These are phyloP conservation scores for Amaranthus hypochondriacus DNA, from an alignment of 148 eudicot species.

Conservation along the genomic window DNA sequence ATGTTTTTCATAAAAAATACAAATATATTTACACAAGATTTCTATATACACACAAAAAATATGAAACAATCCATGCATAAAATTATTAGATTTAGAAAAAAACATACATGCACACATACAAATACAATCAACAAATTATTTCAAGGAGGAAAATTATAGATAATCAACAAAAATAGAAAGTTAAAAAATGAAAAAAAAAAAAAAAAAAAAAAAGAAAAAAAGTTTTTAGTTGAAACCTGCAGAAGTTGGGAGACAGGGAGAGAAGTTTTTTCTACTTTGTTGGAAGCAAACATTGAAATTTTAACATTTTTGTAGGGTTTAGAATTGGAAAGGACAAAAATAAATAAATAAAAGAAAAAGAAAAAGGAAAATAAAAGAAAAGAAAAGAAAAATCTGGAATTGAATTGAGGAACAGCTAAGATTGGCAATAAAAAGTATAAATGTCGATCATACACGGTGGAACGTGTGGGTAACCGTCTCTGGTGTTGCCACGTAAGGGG, in stretches of 20 bases:
- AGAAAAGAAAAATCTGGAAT: neutral
- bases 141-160: too few species aligned
- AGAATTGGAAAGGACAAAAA: constrained; percentile 5
- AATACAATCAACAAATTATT: too few species aligned
- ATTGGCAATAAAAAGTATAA: neutral
- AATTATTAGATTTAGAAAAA: neutral
- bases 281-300: neutral
- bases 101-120: neutral
- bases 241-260: neutral
- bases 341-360: neutral
- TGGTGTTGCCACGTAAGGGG: constrained; percentile 7
- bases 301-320: constrained; percentile 7
- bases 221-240: neutral
- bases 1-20: too few species aligned
- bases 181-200: neutral
- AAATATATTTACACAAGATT: too few species aligned
- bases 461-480: neutral
- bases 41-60: neutral
- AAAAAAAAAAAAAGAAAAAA: neutral
- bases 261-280: neutral
- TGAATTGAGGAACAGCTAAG: constrained; percentile 6
- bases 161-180: neutral
- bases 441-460: neutral
- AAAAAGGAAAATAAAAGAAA: neutral
- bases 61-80: neutral